These are phyloP conservation scores for Scolecobasidium constrictum DNA, from an alignment of 2,329 filamentous ascomycete species.

Conservation along the genomic window DNA sequence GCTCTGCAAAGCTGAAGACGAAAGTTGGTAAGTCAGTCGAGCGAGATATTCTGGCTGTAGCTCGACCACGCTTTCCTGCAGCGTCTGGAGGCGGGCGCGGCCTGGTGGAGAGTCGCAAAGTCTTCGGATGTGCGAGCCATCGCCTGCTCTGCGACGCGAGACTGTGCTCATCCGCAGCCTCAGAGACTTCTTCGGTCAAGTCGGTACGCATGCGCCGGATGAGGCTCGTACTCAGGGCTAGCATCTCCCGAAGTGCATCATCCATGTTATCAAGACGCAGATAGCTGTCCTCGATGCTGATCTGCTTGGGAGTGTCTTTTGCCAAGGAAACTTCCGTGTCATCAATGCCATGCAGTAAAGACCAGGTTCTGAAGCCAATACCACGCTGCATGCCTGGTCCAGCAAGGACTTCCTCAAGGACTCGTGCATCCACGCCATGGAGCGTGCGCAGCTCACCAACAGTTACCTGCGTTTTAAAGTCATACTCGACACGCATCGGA, in stretches of 20 bases:
- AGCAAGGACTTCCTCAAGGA: slow-evolving; percentile 57
- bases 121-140: slow-evolving; percentile 76
- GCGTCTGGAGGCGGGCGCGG: slow-evolving; percentile 42
- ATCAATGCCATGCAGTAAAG: slow-evolving; percentile 71
- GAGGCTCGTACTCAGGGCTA: slow-evolving; percentile 57
- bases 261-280: slow-evolving; percentile 50
- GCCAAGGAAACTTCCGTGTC: slow-evolving; percentile 60
- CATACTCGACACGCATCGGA: background rate
- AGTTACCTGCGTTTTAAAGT: slow-evolving; percentile 34
- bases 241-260: slow-evolving; percentile 57
- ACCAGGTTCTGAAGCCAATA: slow-evolving; percentile 64
- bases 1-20: slow-evolving; percentile 53
- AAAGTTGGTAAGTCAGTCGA: slow-evolving; percentile 65
- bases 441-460: slow-evolving; percentile 55
- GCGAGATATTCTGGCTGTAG: slow-evolving; percentile 61
- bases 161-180: slow-evolving; percentile 13
- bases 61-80: slow-evolving; percentile 43
- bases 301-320: slow-evolving; percentile 66
- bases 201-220: slow-evolving; percentile 71
- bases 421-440: slow-evolving; percentile 50
- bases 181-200: slow-evolving; percentile 48
- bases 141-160: background rate
- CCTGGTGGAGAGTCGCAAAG: slow-evolving; percentile 69
- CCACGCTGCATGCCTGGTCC: slow-evolving; percentile 52
- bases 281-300: slow-evolving; percentile 93